phyloP scores from a whole-genome alignment of 495 filamentous ascomycete genomes.

The Neurospora sp. region DNA sequence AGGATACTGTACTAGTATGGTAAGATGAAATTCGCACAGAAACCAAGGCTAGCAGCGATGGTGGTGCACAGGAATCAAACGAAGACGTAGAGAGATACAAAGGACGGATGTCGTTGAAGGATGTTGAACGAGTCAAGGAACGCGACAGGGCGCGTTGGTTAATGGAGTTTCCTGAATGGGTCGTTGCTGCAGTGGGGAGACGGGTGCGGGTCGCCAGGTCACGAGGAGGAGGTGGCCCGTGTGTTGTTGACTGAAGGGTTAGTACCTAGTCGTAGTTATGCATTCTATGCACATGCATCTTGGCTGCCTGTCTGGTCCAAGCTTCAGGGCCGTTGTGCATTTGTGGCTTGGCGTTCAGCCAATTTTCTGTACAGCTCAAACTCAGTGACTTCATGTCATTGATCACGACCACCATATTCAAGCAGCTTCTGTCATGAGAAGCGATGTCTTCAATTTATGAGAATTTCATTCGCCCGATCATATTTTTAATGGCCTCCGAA shows the following conservation, averaged over 20 bases:
- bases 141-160: neutral
- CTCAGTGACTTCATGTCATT: neutral
- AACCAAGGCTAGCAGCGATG: neutral
- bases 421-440: neutral
- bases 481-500: neutral
- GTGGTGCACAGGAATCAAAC: neutral
- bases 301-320: neutral
- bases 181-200: neutral
- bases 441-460: neutral
- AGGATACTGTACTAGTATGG: neutral
- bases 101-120: neutral
- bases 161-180: neutral
- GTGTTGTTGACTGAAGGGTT: neutral
- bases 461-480: rapidly evolving
- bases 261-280: neutral
- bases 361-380: neutral
- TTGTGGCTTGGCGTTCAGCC: neutral
- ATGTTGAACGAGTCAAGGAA: neutral
- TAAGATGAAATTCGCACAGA: neutral
- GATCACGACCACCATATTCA: neutral
- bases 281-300: neutral
- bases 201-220: neutral
- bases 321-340: neutral
- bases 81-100: neutral
- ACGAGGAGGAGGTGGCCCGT: neutral